phyloP scores from a whole-genome alignment of 805 yeast genomes.

The Kuraishia hungarica region DNA sequence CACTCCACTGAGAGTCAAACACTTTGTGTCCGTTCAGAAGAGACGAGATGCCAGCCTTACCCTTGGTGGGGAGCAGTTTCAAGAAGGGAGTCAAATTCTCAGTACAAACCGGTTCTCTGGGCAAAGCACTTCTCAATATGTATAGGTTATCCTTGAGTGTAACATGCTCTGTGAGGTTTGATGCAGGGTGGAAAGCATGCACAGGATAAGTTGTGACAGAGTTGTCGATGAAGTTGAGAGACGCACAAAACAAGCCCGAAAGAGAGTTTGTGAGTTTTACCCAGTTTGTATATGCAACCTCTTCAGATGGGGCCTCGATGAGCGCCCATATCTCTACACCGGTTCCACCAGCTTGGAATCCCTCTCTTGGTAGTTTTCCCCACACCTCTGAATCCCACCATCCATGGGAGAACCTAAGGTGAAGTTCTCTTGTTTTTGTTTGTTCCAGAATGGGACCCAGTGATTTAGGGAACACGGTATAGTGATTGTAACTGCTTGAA shows the following conservation, averaged over 20 bases:
- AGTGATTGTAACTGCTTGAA: conserved; percentile 30
- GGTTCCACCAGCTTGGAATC: conserved; percentile 76
- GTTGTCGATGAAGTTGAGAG: conserved; percentile 79
- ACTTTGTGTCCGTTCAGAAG: conserved; percentile 84
- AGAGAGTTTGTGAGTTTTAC: conserved; percentile 58
- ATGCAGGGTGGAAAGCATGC: conserved; percentile 24
- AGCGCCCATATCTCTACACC: conserved; percentile 94
- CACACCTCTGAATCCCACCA: conserved; percentile 89
- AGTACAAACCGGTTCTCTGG: conserved; percentile 93
- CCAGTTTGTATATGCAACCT: conserved; percentile 63
- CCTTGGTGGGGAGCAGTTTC: conserved; percentile 85
- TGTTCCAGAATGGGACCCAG: conserved; percentile 67
- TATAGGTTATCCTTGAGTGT: conserved; percentile 34
- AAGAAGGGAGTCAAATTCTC: conserved; percentile 93
- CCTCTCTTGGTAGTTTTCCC: conserved; percentile 75
- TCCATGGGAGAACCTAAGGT: conserved; percentile 84
- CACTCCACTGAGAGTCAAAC: conserved; percentile 90
- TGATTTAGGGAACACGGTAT: conserved; percentile 69
- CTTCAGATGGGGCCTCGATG: conserved; percentile 52
- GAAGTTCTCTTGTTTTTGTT: conserved; percentile 66
- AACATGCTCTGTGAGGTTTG: conserved; percentile 12
- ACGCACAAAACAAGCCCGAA: conserved; percentile 92
- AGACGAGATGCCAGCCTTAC: conserved; percentile 80
- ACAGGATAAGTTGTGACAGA: conserved; percentile 67
- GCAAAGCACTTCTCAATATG: conserved; percentile 75